Evolutionary conservation across 148 eudicot species (phyloP), one percentile per base, ranked within the genome.

Genomic region (Dysphania ambrosioides): DNA sequence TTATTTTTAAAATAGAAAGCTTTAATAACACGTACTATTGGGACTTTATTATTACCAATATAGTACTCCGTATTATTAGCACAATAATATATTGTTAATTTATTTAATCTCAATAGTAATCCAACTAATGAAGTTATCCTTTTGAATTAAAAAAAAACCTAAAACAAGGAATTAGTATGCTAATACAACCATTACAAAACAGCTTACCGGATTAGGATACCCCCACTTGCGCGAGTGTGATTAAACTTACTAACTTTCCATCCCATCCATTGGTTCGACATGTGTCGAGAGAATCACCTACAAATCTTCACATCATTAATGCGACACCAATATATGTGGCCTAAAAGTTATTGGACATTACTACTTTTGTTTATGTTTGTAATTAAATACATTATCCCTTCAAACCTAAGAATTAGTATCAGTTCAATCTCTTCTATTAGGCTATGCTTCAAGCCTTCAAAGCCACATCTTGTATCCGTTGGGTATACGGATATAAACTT

Each of bases 201-300:
- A 51, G 40, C 79, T 75, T 74, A 56, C 42, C 76, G 19, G 69
- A 61, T 62, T 8, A 19, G 56, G 64, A 63, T 21, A 16, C 0
- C 10, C 41, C n/a, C 75, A 75, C 75, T 55, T 70, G 75, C 76
- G 68, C 11, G 55, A 13, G 27, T 24, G 21, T 10, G 9, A 1
- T 2, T 6, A 21, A 38, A 26, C 1, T 11, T 1, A 12, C 27
- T 47, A 49, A 18, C 42, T 26, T 38, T 1, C 13, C 31, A 35
- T 36, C 72, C 6, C 8, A n/a, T 60, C 6, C 8, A n/a, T 60
- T 31, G 12, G 55, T 56, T 71, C 21, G 82, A 75, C 82, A 80
- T 53, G 32, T 80, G 79, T 80, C 76, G 9, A 32, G 41, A 66
- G 68, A 72, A 80, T 80, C 79, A 75, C 75, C 72, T 57, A 56